phyloP scores from a whole-genome alignment of 176 grass and related monocot genomes.

The Aegilops tauschii region DNA sequence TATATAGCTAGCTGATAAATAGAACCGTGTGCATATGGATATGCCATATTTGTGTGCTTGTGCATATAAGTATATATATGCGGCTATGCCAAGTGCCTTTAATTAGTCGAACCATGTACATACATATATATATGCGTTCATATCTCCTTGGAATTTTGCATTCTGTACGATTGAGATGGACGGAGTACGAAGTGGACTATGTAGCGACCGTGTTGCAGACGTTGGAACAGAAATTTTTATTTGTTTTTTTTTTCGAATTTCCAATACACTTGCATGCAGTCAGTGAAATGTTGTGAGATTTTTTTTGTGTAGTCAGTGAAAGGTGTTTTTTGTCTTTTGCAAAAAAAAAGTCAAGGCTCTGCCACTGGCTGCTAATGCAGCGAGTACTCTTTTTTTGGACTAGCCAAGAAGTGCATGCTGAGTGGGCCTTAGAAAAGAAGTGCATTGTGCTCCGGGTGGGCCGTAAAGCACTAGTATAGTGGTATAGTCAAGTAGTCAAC shows the following conservation, averaged over 20 bases:
- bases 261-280: not conserved
- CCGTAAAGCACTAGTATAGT: not conserved
- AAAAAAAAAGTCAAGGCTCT: not conserved
- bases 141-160: not conserved
- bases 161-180: not conserved
- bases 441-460: not conserved
- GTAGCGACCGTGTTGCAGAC: slow-evolving; percentile 26
- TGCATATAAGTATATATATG: no score
- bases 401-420: not conserved
- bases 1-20: not conserved
- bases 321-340: no score
- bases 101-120: not conserved
- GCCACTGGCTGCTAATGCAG: no score
- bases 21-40: not conserved
- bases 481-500: not conserved
- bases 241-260: not conserved
- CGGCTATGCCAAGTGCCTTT: not conserved
- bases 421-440: not conserved
- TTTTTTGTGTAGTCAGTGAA: no score
- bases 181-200: slow-evolving; percentile 12
- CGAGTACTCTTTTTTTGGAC: not conserved
- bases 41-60: no score
- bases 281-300: no score
- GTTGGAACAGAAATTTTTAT: slow-evolving; percentile 17
- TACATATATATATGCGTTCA: not conserved